Conservation (phyloP, 1,139 yeast genomes). For the Blastobotrys buckinghamii region DNA sequence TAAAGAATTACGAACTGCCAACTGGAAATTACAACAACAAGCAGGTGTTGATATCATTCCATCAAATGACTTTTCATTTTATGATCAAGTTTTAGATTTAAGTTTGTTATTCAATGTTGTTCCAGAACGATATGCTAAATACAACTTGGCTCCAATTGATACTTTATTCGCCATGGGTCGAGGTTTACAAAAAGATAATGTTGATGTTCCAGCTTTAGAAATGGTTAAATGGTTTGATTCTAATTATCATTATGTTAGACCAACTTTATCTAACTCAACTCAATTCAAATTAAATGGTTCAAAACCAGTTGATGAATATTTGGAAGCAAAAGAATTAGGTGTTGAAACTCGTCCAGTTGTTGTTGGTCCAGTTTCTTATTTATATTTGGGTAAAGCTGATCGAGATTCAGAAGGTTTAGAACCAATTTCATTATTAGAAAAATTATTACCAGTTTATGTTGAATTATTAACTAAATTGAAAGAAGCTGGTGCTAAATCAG, state of each 20-base stretch:
- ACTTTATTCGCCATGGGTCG: slow-evolving; percentile 99
- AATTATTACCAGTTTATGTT: slow-evolving; percentile 87
- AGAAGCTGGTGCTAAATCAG: slow-evolving; percentile 91
- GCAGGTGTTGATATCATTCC: slow-evolving; percentile 98
- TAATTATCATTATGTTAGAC: slow-evolving; percentile 99
- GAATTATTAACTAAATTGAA: slow-evolving; percentile 81
- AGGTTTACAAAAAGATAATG: slow-evolving; percentile 97
- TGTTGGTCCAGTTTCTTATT: slow-evolving; percentile 93
- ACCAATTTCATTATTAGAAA: slow-evolving; percentile 82
- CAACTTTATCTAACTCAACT: slow-evolving; percentile 94
- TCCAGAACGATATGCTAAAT: slow-evolving; percentile 95
- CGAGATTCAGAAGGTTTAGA: slow-evolving; percentile 94
- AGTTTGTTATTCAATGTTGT: slow-evolving; percentile 90
- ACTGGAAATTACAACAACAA: slow-evolving; percentile 96
- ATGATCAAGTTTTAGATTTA: slow-evolving; percentile 94
- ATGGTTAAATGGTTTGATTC: slow-evolving; percentile 99
- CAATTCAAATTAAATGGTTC: slow-evolving; percentile 92
- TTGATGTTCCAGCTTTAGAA: slow-evolving; percentile 98
- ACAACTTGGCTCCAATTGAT: slow-evolving; percentile 82
- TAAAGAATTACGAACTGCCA: slow-evolving; percentile 88
- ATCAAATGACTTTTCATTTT: slow-evolving; percentile 96
- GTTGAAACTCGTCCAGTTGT: slow-evolving; percentile 95
- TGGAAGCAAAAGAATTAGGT: slow-evolving; percentile 96
- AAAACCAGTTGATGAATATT: slow-evolving; percentile 95
- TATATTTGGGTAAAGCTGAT: slow-evolving; percentile 95